Base-by-base conservation (phyloP, 1,284 basidiomycete genomes). In the Cronartium ribicola region DNA sequence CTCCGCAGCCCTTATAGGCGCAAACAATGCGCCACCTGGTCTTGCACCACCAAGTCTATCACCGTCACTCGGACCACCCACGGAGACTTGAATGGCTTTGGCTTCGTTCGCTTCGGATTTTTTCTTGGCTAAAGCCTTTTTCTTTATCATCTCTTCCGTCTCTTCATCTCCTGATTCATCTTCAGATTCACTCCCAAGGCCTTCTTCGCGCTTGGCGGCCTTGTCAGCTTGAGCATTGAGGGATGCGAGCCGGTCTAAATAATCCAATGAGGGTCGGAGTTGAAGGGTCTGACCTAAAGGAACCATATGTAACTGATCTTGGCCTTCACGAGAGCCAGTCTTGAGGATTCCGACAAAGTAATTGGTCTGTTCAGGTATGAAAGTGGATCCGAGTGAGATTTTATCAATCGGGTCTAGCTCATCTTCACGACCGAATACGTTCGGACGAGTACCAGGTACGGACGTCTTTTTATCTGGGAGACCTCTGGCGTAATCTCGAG, bases 271-370 rank as follows among this genome's bases (percentile, higher is more conserved):
- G 0, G 80, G 79, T 57, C 80, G 77, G 63, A 80, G 77, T 67
- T 80, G 80, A 74, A 78, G 77, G 4, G 79, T 79, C 59, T 78
- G 77, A 14, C 78, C 79, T 48, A 80, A 75, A 14, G 80, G 80
- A 48, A 77, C 77, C 7, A 80, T 70, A 70, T 80, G 79, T 13
- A 80, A 74, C 22, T 48, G 17, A 14, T 37, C 8, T 65, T 40
- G 44, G 61, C 22, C 57, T 46, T 63, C 61, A 22, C 20, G 44
- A 36, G n/a, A 17, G 78, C 79, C 77, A 60, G 78, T 77, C 67
- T 78, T 79, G 63, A 79, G 67, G 40, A 80, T 77, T 3, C 78
- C 79, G 20, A 79, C 76, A 43, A 78, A 75, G 71, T 80, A 80
- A 67, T 77, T 78, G n/a, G 79, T 79, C 40, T 79, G 78, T 60